phyloP scores from a whole-genome alignment of 2,329 filamentous ascomycete genomes.

The Alternaria atra region DNA sequence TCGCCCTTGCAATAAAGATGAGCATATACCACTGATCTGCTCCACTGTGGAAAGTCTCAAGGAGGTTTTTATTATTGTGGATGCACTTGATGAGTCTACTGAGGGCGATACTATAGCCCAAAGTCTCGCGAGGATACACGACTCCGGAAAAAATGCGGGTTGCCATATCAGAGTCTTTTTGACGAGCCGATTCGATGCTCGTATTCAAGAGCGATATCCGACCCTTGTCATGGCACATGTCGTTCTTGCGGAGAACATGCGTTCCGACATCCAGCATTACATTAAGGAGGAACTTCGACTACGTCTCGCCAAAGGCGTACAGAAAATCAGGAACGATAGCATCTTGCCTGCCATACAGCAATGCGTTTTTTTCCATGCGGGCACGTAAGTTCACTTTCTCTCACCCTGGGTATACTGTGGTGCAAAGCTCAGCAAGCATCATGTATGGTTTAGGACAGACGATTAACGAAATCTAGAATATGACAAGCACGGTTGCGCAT shows the following conservation, averaged over 20 bases:
- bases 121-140: background rate
- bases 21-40: background rate
- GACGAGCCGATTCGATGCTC: background rate
- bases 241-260: slow-evolving; percentile 1
- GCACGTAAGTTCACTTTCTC: background rate
- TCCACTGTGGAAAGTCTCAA: background rate
- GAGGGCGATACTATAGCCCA: background rate
- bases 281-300: background rate
- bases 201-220: background rate
- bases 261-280: background rate
- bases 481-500: background rate
- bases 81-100: background rate
- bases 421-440: too few relatives aligned
- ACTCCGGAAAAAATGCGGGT: background rate
- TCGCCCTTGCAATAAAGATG: background rate
- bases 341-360: background rate
- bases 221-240: background rate
- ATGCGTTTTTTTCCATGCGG: background rate
- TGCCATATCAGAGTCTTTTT: background rate
- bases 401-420: background rate
- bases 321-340: background rate
- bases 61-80: background rate
- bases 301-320: background rate
- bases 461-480: background rate
- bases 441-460: background rate